Evolutionary conservation across 257 asterid genomes (phyloP), one percentile per base, ranked within the genome.

Genomic region (Fraxinus americana): DNA sequence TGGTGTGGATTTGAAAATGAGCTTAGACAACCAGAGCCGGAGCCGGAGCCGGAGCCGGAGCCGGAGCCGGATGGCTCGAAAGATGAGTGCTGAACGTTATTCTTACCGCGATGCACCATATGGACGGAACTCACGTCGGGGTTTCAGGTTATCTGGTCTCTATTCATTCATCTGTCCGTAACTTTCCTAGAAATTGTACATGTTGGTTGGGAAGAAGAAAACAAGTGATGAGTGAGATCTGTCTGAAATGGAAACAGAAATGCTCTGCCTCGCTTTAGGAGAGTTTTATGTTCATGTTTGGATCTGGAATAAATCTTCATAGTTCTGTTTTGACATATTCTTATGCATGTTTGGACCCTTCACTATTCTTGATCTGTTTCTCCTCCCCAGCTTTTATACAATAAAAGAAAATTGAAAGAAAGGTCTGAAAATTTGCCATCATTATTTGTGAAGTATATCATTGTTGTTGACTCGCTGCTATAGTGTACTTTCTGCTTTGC

Each of bases 81-180:
- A 93, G 90, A 90, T 91, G 70, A 96, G 94, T 79, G 87, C 94
- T 76, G 89, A 90, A 50, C 96, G 97, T 39, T 80, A 81, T 89
- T 89, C 97, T 66, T 86, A 93, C 80, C 99, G 97, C 67, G 98
- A 95, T 83, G 97, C 97, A 71, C 98, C 99, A 14, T 95, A 95
- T 87, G 89, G 89, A 16, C 88, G 97, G 84, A 97, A 95, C 78
- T 71, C 94, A 72, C 89, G 93, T 48, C 88, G 89, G 92, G 97
- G 96, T 76, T 93, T 84, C 99, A 95, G 99, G 99, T 95, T 90
- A 80, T 88, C 79, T 86, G 89, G 93, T 84, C 85, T 86, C 38
- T 75, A 80, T 87, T 83, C 71, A 82, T 87, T 87, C 82, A 67
- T 77, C 34, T 81, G 82, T 76, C 85, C 82, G 74, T 81, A 83